These are phyloP conservation scores for Ophiostoma populinum DNA, from an alignment of 2,329 filamentous ascomycete genomes.

Conservation along the genomic window DNA sequence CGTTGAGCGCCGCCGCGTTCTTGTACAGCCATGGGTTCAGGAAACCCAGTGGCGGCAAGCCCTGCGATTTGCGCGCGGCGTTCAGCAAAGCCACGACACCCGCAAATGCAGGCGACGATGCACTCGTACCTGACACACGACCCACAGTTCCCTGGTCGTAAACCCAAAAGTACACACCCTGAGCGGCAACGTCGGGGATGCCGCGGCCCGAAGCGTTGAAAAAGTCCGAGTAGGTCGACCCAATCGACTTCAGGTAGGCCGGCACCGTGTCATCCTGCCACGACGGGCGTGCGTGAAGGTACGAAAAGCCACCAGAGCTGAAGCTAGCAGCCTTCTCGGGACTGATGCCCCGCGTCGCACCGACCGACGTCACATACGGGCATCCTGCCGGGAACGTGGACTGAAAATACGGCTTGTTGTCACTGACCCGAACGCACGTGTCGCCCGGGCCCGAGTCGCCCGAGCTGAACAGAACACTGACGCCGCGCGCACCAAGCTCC, in stretches of 20 bases:
- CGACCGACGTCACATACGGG: conserved; percentile 33
- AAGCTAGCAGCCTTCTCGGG: conserved; percentile 19
- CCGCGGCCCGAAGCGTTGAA: conserved; percentile 28
- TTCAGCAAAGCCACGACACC: conserved; percentile 26
- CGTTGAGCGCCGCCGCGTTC: conserved; percentile 13
- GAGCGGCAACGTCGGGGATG: conserved; percentile 35
- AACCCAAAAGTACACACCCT: conserved; percentile 23
- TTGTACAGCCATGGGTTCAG: conserved; percentile 25
- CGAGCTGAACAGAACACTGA: conserved; percentile 43
- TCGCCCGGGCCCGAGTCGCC: conserved; percentile 46
- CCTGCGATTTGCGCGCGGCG: conserved; percentile 21
- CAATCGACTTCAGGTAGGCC: conserved; percentile 23
- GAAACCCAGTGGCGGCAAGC: conserved; percentile 23
- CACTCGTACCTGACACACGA: conserved; percentile 18
- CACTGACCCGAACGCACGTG: conserved; percentile 39
- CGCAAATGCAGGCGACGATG: conserved; percentile 23
- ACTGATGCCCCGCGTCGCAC: conserved; percentile 29
- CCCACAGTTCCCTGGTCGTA: conserved; percentile 10
- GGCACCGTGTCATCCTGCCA: conserved; percentile 24
- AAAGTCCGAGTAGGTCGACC: conserved; percentile 23
- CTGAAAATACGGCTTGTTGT: conserved; percentile 19
- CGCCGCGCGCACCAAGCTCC: conserved; percentile 49
- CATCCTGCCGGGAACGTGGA: conserved; percentile 21
- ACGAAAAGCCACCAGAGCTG: too few species aligned
- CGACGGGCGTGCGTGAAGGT: conserved; percentile 23